phyloP scores from a whole-genome alignment of 2,329 filamentous ascomycete species.

The Fusarium duplospermum region DNA sequence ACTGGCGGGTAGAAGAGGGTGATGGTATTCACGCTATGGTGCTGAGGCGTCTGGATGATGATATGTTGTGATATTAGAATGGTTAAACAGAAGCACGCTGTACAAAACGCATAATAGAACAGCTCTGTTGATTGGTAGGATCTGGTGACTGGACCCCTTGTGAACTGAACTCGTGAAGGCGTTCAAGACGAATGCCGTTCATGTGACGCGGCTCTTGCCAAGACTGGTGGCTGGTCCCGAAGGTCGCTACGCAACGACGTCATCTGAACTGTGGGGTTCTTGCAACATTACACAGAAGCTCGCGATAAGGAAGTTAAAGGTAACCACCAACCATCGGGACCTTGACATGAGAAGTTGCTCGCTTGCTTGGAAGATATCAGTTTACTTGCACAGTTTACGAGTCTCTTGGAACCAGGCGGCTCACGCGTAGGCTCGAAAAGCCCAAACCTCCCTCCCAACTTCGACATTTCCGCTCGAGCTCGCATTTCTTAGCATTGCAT shows the following conservation, averaged over 20 bases:
- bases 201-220: constrained; percentile 3
- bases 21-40: background rate
- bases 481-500: background rate
- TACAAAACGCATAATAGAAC: constrained; percentile 23
- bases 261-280: constrained; percentile 32
- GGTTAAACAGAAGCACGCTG: constrained; percentile 1
- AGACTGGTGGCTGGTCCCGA: background rate
- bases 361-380: background rate
- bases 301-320: constrained; percentile 18
- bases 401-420: background rate
- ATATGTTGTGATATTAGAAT: constrained; percentile 13
- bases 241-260: constrained; percentile 26
- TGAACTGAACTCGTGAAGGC: background rate
- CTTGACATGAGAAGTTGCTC: background rate
- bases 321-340: constrained; percentile 9
- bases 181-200: background rate
- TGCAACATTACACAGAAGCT: constrained; percentile 6
- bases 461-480: background rate
- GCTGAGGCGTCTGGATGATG: constrained; percentile 13
- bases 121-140: background rate
- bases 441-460: background rate
- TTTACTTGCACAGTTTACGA: background rate
- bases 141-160: background rate
- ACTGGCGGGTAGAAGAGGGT: background rate
- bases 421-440: background rate